phyloP scores from a whole-genome alignment of 1,284 basidiomycete genomes.

The Sparassis latifolia region DNA sequence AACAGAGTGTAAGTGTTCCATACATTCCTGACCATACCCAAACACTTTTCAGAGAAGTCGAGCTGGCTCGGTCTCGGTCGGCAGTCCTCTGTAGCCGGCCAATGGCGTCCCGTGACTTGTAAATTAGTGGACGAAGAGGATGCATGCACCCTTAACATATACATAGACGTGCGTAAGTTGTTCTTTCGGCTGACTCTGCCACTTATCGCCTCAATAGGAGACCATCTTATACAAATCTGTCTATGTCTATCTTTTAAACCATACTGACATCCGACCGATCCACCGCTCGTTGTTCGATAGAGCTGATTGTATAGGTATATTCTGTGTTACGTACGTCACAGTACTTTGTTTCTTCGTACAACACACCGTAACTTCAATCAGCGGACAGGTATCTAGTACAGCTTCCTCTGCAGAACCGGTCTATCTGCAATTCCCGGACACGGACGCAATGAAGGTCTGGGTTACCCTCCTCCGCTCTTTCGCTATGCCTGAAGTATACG shows the following conservation, averaged over 20 bases:
- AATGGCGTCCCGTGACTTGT: conserved; percentile 68
- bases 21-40: too few species aligned
- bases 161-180: conserved; percentile 52
- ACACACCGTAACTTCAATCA: conserved; percentile 17
- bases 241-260: conserved; percentile 61
- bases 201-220: conserved; percentile 39
- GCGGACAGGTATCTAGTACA: conserved; percentile 56
- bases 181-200: background rate
- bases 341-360: background rate
- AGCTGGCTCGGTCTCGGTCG: conserved; percentile 64
- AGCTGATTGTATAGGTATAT: conserved; percentile 66
- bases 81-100: conserved; percentile 41
- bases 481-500: conserved; percentile 71
- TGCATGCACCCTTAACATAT: conserved; percentile 61
- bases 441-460: conserved; percentile 62
- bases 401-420: conserved; percentile 54
- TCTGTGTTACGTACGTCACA: conserved; percentile 45
- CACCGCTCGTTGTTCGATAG: conserved; percentile 68
- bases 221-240: conserved; percentile 65
- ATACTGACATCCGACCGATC: conserved; percentile 65
- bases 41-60: conserved; percentile 47
- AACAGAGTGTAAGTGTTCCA: too few species aligned
- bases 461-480: conserved; percentile 70
- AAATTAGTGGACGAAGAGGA: conserved; percentile 62
- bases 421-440: conserved; percentile 59